Base-by-base conservation (phyloP, 805 yeast genomes). In the Metschnikowia amazonensis region DNA sequence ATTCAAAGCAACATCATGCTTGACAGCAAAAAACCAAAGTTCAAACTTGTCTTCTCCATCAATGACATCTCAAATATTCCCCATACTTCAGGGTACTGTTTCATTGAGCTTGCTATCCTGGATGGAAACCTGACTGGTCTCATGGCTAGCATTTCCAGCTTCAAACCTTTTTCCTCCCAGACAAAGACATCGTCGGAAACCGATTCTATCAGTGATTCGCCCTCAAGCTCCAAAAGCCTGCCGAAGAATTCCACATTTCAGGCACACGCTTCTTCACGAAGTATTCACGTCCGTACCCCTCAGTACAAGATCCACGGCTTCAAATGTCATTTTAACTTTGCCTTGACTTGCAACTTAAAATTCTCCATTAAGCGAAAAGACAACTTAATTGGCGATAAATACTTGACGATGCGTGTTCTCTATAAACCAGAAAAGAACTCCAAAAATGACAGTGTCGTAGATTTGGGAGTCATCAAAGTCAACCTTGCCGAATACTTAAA, bases 11-110 rank as follows among this genome's bases (percentile, higher is more conserved):
- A 39, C 42, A 31, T 3, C 18, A 56, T 55, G 60, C 46, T 58
- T 17, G 47, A 43, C 28, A 56, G 64, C 36, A 69, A 63, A 47
- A 71, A 75, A 47, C 86, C 88, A 6, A 80, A 80, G 64, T 90
- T 87, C 63, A 67, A 77, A 41, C 70, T 88, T 33, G 62, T 71
- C 17, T 65, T 88, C 24, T 63, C 74, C 14, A 74, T 89, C 39
- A 76, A 78, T 45, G 95, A 87, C 51, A 68, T 92, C 38, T 75
- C 83, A n/a, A 90, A 90, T 57, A 77, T 92, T 24, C 98, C 98
- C 1, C 89, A 86, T 53, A 72, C 84, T 1, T 69, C 81, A 2
- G 95, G 95, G 0, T 60, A 69, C 30, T 81, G 92, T 54, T 81
- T 64, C 51, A 77, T 89, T 16, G 80, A 82, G 47, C 76, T 90